These are phyloP conservation scores for Coemansia sp. DNA, from an alignment of 192 early-diverging fungal genomes.

Conservation along the genomic window DNA sequence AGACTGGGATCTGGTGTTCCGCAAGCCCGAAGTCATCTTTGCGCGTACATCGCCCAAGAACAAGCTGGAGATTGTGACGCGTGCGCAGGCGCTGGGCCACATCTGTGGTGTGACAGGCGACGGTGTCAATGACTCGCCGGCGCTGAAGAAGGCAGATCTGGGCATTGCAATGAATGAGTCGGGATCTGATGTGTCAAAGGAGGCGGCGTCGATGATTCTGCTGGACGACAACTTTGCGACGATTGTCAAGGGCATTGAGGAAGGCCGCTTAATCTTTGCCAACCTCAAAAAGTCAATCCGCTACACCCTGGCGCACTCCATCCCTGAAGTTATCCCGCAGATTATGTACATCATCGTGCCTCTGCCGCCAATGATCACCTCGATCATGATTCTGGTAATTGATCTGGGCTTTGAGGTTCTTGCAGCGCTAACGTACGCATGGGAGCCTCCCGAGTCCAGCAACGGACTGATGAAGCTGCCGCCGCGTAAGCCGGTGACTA, in stretches of 20 bases:
- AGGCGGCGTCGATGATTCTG: slow-evolving; percentile 95
- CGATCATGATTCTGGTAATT: slow-evolving; percentile 85
- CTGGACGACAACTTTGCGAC: slow-evolving; percentile 99
- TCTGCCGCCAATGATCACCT: slow-evolving; percentile 74
- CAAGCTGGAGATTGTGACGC: slow-evolving; percentile 95
- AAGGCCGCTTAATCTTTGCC: slow-evolving; percentile 92
- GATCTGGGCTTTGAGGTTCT: slow-evolving; percentile 96
- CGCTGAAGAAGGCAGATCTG: slow-evolving; percentile 93
- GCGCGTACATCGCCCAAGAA: slow-evolving; percentile 94
- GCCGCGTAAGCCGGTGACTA: slow-evolving; percentile 87
- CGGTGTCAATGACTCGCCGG: slow-evolving; percentile 95
- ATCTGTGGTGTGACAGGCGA: slow-evolving; percentile 98
- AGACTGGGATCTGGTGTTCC: slow-evolving; percentile 93
- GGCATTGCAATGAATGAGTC: slow-evolving; percentile 97
- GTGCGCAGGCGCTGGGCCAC: slow-evolving; percentile 86
- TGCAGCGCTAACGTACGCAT: slow-evolving; percentile 84
- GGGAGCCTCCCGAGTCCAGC: slow-evolving; percentile 80
- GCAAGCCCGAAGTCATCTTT: slow-evolving; percentile 95
- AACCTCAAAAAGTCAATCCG: slow-evolving; percentile 95
- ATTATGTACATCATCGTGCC: slow-evolving; percentile 85
- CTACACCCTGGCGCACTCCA: slow-evolving; percentile 90
- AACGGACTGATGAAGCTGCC: slow-evolving; percentile 82
- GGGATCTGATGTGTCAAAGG: slow-evolving; percentile 95
- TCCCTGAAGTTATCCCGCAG: slow-evolving; percentile 85
- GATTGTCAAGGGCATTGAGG: slow-evolving; percentile 87